Conservation (phyloP, 106 monocot species). For the Acanthochlamys bracteata region DNA sequence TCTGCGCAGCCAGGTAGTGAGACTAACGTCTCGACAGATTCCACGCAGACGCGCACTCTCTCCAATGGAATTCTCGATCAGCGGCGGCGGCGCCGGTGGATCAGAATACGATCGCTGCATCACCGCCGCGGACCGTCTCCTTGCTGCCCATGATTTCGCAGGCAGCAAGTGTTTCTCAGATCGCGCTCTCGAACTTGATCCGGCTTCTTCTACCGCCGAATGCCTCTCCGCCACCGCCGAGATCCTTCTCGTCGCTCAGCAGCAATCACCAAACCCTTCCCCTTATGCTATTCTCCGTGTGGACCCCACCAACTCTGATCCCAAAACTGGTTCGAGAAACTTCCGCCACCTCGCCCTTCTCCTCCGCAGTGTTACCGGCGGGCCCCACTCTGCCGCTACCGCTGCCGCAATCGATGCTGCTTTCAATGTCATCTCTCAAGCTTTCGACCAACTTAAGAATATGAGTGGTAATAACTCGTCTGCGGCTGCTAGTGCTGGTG, state of each 20-base stretch:
- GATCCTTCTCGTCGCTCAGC: conserved; percentile 38
- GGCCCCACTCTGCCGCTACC: not conserved
- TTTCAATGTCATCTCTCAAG: conserved; percentile 27
- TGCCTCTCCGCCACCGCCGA: conserved; percentile 46
- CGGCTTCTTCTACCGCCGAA: conserved; percentile 25
- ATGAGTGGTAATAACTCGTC: not conserved
- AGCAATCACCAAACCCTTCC: conserved; percentile 18
- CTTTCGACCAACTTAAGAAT: conserved; percentile 14
- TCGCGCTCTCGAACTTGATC: conserved; percentile 24
- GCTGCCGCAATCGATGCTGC: conserved; percentile 21
- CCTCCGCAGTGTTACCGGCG: conserved; percentile 15
- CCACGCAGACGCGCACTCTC: too few species aligned
- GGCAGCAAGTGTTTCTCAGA: conserved; percentile 46
- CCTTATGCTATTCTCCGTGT: conserved; percentile 61
- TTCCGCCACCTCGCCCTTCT: conserved; percentile 50
- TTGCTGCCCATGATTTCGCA: conserved; percentile 33
- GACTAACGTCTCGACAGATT: too few species aligned
- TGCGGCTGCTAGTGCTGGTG: not conserved
- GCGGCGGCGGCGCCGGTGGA: not conserved
- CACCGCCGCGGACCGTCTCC: conserved; percentile 32
- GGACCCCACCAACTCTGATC: conserved; percentile 9
- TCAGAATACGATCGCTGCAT: conserved; percentile 28
- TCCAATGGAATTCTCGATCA: not conserved
- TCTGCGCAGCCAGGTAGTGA: too few species aligned
- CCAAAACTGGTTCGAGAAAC: conserved; percentile 7